Percentiles rank a stretch among this genome's conserved stretches.
Evolutionary conservation across 106 monocot genomes (phyloP).

Genomic region (Phalaenopsis equestris): DNA sequence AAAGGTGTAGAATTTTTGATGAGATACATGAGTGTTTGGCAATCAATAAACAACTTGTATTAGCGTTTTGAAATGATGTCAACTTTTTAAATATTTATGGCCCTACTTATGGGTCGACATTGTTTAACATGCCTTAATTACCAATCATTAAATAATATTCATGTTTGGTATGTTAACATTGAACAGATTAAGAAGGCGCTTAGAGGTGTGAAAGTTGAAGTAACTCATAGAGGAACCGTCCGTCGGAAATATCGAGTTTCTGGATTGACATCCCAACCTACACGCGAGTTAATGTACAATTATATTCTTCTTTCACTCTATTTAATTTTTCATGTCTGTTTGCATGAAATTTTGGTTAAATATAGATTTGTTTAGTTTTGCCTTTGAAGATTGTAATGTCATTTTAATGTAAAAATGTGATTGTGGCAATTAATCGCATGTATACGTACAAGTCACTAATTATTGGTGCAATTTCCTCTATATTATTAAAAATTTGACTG

Average conservation of each 20-base stretch:
- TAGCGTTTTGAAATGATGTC: no score
- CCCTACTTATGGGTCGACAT: not conserved
- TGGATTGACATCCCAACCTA: constrained; percentile 75
- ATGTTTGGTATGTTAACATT: constrained; percentile 4
- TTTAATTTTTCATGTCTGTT: not conserved
- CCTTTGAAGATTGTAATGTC: not conserved
- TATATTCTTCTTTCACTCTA: not conserved
- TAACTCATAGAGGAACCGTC: constrained; percentile 81
- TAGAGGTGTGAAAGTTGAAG: constrained; percentile 91
- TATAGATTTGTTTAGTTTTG: not conserved
- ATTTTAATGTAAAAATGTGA: not conserved
- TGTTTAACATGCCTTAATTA: no score
- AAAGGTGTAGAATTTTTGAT: no score
- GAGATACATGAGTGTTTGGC: no score
- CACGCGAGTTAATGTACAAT: constrained; percentile 66
- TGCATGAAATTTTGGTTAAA: not conserved
- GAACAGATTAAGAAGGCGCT: constrained; percentile 77
- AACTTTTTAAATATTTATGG: not conserved
- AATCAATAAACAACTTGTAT: no score
- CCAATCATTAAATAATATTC: not conserved
- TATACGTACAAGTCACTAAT: not conserved
- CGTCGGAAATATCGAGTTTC: constrained; percentile 78
- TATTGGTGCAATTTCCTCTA: not conserved
- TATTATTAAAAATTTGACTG: no score
- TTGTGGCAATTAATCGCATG: not conserved